These are phyloP conservation scores for Globisporangium nagaii DNA, from an alignment of 352 stramenopile species.

Conservation along the genomic window DNA sequence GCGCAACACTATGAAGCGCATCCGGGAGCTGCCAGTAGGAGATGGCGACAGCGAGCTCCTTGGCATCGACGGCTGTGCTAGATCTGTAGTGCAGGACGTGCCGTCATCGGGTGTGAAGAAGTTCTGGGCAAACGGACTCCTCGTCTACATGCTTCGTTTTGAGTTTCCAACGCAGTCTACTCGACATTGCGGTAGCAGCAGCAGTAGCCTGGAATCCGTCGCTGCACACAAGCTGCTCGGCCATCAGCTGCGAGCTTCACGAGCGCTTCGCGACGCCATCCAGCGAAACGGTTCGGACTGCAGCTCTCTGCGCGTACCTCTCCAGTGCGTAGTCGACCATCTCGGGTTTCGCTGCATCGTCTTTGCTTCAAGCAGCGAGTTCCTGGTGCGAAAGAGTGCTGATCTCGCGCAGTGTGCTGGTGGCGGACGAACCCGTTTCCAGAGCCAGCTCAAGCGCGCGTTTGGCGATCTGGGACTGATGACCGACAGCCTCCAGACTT, in stretches of 20 bases:
- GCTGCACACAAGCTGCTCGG: slow-evolving; percentile 30
- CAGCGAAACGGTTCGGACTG: background rate
- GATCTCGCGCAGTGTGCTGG: background rate
- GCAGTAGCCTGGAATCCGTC: background rate
- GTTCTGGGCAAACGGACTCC: slow-evolving; percentile 25
- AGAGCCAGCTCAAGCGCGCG: slow-evolving; percentile 15
- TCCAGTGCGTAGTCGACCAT: slow-evolving; percentile 61
- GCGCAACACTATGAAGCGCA: slow-evolving; percentile 13
- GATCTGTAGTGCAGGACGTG: background rate
- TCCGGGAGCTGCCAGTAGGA: background rate
- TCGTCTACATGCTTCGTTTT: slow-evolving; percentile 27
- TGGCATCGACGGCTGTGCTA: background rate
- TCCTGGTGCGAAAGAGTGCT: background rate
- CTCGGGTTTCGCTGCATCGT: slow-evolving; percentile 48
- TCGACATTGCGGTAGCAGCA: slow-evolving; percentile 12
- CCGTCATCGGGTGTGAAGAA: slow-evolving; percentile 11
- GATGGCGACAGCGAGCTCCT: background rate
- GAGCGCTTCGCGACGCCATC: slow-evolving; percentile 25
- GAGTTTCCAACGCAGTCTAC: background rate
- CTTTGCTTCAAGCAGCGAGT: slow-evolving; percentile 19
- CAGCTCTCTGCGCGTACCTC: slow-evolving; percentile 21
- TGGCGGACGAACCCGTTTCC: too few species aligned
- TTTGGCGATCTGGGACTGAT: slow-evolving; percentile 28
- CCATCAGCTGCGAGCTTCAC: slow-evolving; percentile 44
- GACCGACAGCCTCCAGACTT: slow-evolving; percentile 19